A percentile compares a stretch with the other conserved stretches of the same genome.
Evolutionary conservation across 2,329 filamentous ascomycete species (phyloP).

Genomic region (Lomentospora prolificans): DNA sequence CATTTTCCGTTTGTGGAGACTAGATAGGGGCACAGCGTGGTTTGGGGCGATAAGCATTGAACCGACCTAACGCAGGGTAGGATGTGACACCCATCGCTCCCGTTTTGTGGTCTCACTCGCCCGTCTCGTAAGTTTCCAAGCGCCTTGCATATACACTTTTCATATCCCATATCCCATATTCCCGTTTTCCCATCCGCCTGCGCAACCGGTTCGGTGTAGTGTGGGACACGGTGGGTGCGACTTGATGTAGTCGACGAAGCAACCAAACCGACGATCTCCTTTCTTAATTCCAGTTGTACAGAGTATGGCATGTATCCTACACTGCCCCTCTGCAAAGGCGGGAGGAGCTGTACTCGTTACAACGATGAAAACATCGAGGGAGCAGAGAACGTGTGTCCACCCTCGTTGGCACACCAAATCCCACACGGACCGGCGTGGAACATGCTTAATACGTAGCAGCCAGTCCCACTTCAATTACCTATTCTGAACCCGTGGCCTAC

Average conservation of each 20-base stretch:
- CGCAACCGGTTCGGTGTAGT: not conserved
- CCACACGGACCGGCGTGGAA: not conserved
- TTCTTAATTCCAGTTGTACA: not conserved
- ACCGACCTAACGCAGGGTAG: no score
- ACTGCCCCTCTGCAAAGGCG: no score
- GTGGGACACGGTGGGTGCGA: not conserved
- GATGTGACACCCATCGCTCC: no score
- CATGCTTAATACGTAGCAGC: not conserved
- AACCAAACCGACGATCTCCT: not conserved
- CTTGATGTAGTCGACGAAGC: not conserved
- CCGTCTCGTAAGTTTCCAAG: not conserved
- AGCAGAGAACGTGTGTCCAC: no score
- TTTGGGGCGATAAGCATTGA: no score
- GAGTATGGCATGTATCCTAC: no score
- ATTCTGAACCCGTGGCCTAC: no score
- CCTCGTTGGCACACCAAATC: no score
- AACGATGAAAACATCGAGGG: not conserved
- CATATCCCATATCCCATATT: no score
- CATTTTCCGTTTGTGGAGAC: not conserved
- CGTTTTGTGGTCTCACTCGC: no score
- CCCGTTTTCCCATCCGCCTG: not conserved
- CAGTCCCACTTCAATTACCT: not conserved
- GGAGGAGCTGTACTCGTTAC: not conserved
- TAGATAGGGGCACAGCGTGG: no score
- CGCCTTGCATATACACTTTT: not conserved